phyloP scores from a whole-genome alignment of 23 red algal genomes.

The Gracilaria caudata region DNA sequence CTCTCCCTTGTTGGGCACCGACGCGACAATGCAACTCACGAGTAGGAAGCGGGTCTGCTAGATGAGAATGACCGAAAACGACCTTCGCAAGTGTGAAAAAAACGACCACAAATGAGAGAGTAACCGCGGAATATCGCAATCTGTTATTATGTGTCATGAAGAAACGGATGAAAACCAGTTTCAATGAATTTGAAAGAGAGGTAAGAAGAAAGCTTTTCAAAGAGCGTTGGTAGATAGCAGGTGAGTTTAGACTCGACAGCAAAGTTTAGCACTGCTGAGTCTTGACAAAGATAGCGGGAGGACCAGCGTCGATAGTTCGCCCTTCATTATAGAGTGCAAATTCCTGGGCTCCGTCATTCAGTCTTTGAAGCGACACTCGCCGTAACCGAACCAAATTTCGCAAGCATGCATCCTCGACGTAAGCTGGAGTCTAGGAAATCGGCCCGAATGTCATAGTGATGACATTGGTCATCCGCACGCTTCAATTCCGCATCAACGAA shows the following conservation, averaged over 20 bases:
- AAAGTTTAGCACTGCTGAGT: conserved; percentile 7
- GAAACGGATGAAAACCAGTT: conserved; percentile 32
- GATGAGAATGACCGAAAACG: conserved; percentile 42
- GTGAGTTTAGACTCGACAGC: neutral
- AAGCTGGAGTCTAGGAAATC: neutral
- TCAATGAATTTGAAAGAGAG: neutral
- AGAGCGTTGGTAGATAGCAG: neutral
- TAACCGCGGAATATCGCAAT: neutral
- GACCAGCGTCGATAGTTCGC: neutral
- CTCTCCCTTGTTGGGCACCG: conserved; percentile 36
- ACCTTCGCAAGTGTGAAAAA: neutral
- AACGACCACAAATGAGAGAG: neutral
- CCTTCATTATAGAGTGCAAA: neutral
- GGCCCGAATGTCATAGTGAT: neutral
- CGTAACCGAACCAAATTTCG: conserved; percentile 15
- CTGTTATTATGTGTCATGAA: conserved; percentile 20
- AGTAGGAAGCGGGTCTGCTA: conserved; percentile 55
- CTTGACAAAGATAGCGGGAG: neutral
- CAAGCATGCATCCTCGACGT: neutral
- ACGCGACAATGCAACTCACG: conserved; percentile 57
- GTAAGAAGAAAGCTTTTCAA: neutral
- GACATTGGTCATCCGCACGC: neutral
- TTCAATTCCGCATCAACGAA: neutral
- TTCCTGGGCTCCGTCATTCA: neutral
- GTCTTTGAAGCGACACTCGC: neutral